Base-by-base conservation (phyloP, 208 protist genomes). In the Leishmania gerbilli region DNA sequence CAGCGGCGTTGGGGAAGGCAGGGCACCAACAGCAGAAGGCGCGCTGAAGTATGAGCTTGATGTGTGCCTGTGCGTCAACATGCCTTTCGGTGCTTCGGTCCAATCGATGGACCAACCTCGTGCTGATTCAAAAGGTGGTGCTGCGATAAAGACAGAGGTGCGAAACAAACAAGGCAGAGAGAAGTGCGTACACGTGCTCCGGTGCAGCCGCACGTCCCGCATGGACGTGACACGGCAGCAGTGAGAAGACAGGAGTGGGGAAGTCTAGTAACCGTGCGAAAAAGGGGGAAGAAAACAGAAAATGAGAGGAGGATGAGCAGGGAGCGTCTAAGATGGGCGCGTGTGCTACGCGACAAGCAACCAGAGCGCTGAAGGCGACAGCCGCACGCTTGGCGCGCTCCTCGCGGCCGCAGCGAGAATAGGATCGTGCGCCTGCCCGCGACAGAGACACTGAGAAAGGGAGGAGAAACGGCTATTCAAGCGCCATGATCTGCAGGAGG, bases 401-500 rank as follows among this genome's bases (percentile, higher is more conserved):
- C 42, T 21, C 42, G 27, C 5, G 69, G 45, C 42, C 9, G 37
- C 69, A 74, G 11, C 17, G 7, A 6, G 3, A 45, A 37, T 3
- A 42, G 51, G 47, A 17, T 2, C 8, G 24, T 15, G 31, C 15
- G 8, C 19, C 49, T 76, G 17, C 34, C 17, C 62, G 34, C 17
- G 31, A 47, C 49, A 60, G 71, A 42, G 51, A 13, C 51, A 53
- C 42, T 45, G 49, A 37, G 45, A 34, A 27, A 21, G 40, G 1
- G 51, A 76, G 51, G 34, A 58, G 45, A 40, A 37, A 40, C 7
- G 34, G 13, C 34, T 76, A 77, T 56, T 76, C 76, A 24, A 1
- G n/a, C 56, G 11, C 56, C 51, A 84, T 78, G 27, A 84, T 65
- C 60, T 67, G 78, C 69, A 84, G 69, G 31, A 84, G 49, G 0